Percentiles rank a stretch among this genome's conserved stretches.
Evolutionary conservation across 2,329 filamentous ascomycete genomes (phyloP).

Genomic region (Neofusicoccum kwambonambiense): DNA sequence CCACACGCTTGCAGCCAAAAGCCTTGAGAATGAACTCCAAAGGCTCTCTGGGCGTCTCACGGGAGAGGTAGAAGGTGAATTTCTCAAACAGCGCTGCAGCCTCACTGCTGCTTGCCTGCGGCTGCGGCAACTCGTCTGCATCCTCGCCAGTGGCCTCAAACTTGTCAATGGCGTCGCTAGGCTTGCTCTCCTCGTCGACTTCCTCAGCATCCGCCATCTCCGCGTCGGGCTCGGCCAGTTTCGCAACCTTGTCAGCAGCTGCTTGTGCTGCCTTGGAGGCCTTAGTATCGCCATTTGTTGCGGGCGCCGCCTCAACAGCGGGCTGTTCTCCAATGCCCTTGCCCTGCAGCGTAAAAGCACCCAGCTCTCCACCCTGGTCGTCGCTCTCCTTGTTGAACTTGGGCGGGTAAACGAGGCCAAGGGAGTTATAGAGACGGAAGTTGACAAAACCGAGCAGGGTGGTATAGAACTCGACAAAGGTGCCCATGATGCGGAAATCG

Average conservation of each 20-base stretch:
- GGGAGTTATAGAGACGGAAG: conserved; percentile 86
- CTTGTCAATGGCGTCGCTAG: conserved; percentile 68
- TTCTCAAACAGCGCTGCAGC: conserved; percentile 78
- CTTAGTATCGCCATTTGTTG: conserved; percentile 28
- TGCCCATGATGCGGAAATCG: conserved; percentile 98
- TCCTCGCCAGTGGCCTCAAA: conserved; percentile 83
- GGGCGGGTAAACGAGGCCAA: conserved; percentile 91
- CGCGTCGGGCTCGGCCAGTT: conserved; percentile 26
- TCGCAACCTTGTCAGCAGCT: conserved; percentile 47
- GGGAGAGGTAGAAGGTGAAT: conserved; percentile 88
- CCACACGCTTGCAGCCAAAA: conserved; percentile 93
- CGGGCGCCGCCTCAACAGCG: conserved; percentile 22
- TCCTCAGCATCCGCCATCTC: conserved; percentile 38
- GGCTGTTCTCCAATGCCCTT: conserved; percentile 51
- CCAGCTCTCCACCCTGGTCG: conserved; percentile 84
- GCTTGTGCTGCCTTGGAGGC: conserved; percentile 47
- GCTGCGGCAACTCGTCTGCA: conserved; percentile 83
- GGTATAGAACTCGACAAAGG: conserved; percentile 98
- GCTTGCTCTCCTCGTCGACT: conserved; percentile 32
- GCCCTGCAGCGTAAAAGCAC: conserved; percentile 86
- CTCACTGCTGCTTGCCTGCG: conserved; percentile 63
- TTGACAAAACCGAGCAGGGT: conserved; percentile 95
- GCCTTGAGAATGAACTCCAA: conserved; percentile 90
- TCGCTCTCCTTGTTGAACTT: conserved; percentile 88
- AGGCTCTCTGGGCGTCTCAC: conserved; percentile 86